These are phyloP conservation scores for Penicillium sp. DNA, from an alignment of 2,329 filamentous ascomycete genomes.

Conservation along the genomic window DNA sequence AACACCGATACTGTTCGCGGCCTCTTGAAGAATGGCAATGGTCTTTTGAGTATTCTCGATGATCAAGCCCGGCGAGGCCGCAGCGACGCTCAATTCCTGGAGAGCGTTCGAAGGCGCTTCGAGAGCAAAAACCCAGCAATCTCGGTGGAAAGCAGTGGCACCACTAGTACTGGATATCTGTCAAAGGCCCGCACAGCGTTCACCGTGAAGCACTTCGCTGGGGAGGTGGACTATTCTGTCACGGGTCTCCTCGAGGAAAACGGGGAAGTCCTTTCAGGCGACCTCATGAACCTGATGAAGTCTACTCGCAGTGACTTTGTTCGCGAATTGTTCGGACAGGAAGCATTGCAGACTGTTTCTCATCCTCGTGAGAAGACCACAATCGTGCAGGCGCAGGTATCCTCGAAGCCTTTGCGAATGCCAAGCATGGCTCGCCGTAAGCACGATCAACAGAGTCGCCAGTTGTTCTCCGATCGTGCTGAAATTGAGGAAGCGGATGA, in stretches of 20 bases:
- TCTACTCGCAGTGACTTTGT: slow-evolving; percentile 85
- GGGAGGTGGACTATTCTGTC: slow-evolving; percentile 89
- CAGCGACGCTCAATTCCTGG: slow-evolving; percentile 81
- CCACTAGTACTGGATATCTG: slow-evolving; percentile 82
- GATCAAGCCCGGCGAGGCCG: slow-evolving; percentile 89
- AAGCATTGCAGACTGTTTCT: slow-evolving; percentile 84
- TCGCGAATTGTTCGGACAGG: slow-evolving; percentile 86
- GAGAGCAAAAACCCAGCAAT: slow-evolving; percentile 92
- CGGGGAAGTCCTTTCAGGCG: slow-evolving; percentile 88
- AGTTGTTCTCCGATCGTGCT: slow-evolving; percentile 24
- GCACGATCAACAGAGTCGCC: slow-evolving; percentile 49
- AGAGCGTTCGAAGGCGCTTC: slow-evolving; percentile 86
- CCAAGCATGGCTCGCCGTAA: slow-evolving; percentile 87
- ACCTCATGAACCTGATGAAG: slow-evolving; percentile 89
- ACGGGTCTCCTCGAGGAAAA: slow-evolving; percentile 89
- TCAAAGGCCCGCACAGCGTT: slow-evolving; percentile 74
- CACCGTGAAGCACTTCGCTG: slow-evolving; percentile 90
- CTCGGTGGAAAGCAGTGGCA: slow-evolving; percentile 65
- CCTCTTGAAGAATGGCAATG: slow-evolving; percentile 85
- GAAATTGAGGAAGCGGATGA: slow-evolving; percentile 39
- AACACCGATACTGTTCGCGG: slow-evolving; percentile 92
- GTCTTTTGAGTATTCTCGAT: slow-evolving; percentile 86
- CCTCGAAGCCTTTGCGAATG: slow-evolving; percentile 86
- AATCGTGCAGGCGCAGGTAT: slow-evolving; percentile 92
- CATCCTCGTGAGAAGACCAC: slow-evolving; percentile 86